Evolutionary conservation across 2,329 filamentous ascomycete genomes (phyloP).

Genomic region (Fusarium brevicatenulatum): DNA sequence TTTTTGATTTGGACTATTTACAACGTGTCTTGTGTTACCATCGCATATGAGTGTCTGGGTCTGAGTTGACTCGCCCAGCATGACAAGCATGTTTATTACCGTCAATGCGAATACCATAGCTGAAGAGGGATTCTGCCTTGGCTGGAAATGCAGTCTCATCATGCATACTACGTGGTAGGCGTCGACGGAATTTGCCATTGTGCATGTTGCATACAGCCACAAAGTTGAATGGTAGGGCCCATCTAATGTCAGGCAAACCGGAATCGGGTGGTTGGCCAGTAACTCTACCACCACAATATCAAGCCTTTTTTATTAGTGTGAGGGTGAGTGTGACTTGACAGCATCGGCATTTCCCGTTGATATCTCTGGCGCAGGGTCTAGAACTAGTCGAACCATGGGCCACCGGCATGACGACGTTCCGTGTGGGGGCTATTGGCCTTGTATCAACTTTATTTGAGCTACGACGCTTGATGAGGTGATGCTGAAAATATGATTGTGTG

Average conservation of each 20-base stretch:
- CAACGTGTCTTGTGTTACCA: background rate
- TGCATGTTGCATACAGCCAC: conserved; percentile 11
- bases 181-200: conserved; percentile 20
- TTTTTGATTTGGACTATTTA: conserved; percentile 4
- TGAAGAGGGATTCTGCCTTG: conserved; percentile 21
- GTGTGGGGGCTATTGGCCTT: conserved; percentile 6
- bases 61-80: background rate
- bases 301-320: conserved; percentile 13
- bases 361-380: conserved; percentile 11
- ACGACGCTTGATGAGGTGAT: background rate
- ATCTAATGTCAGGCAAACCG: conserved; percentile 7
- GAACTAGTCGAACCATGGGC: conserved; percentile 9
- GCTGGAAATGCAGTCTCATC: conserved; percentile 19
- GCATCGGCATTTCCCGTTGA: conserved; percentile 26
- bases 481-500: background rate
- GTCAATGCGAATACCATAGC: background rate
- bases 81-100: background rate
- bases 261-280: conserved; percentile 9
- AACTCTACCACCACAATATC: conserved; percentile 30
- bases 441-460: conserved; percentile 9
- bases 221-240: conserved; percentile 2
- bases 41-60: background rate
- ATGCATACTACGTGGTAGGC: conserved; percentile 26
- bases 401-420: conserved; percentile 18
- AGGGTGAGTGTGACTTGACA: conserved; percentile 9